Evolutionary conservation across 805 yeast species (phyloP).

Genomic region (Pichia ethanolica): DNA sequence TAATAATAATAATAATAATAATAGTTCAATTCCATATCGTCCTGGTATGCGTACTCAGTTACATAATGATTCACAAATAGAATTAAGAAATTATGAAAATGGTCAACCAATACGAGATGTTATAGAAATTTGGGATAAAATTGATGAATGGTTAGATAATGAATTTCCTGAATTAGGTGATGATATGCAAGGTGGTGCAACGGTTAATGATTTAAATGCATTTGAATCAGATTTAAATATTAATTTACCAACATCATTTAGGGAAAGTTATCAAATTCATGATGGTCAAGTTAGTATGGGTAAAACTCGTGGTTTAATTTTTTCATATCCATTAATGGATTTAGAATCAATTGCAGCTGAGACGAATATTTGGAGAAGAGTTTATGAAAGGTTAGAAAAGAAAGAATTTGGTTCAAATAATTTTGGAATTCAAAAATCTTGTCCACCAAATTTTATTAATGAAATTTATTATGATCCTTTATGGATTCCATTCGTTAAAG

Average conservation of each 20-base stretch:
- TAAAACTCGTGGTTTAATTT: conserved; percentile 68
- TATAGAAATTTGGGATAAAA: conserved; percentile 79
- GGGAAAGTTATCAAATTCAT: conserved; percentile 71
- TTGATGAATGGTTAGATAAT: conserved; percentile 73
- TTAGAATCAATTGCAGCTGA: conserved; percentile 74
- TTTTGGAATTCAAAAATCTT: conserved; percentile 41
- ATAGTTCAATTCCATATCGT: conserved; percentile 29
- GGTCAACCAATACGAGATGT: conserved; percentile 60
- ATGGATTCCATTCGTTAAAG: conserved; percentile 91
- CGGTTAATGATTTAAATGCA: conserved; percentile 69
- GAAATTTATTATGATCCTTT: conserved; percentile 76
- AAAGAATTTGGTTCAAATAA: conserved; percentile 14
- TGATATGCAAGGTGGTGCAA: conserved; percentile 71
- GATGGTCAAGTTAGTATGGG: conserved; percentile 88
- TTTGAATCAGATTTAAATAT: conserved; percentile 77
- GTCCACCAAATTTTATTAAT: conserved; percentile 72
- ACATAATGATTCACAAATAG: conserved; percentile 49
- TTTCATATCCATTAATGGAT: conserved; percentile 73
- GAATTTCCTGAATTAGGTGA: conserved; percentile 78
- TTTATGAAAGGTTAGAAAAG: conserved; percentile 32
- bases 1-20: conserved; percentile 15
- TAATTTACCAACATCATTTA: conserved; percentile 70
- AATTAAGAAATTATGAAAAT: conserved; percentile 32
- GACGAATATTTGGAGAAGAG: conserved; percentile 80
- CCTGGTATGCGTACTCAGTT: conserved; percentile 33